Conservation (phyloP, 192 early-diverging fungal species). For the Thamnidium elegans region DNA sequence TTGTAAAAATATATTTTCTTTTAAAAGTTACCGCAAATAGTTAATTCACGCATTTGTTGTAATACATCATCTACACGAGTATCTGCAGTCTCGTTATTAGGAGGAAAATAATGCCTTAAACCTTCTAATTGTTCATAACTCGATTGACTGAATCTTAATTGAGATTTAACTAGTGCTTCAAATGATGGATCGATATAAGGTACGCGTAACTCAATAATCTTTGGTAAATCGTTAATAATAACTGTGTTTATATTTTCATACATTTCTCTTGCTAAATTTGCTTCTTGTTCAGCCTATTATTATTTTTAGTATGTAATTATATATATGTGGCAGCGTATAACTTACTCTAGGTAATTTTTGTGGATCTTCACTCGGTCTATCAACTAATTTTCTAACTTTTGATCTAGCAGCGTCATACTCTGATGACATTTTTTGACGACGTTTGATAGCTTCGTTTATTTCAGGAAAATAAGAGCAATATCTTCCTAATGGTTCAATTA, state of each 20-base stretch:
- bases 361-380: constrained; percentile 76
- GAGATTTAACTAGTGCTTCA: constrained; percentile 92
- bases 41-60: constrained; percentile 83
- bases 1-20: background rate
- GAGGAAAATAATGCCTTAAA: constrained; percentile 60
- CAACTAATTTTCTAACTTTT: constrained; percentile 77
- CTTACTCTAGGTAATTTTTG: constrained; percentile 56
- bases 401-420: constrained; percentile 83
- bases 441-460: constrained; percentile 88
- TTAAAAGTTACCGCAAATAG: constrained; percentile 77
- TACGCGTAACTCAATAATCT: constrained; percentile 83
- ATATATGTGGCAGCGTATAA: background rate
- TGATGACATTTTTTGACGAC: constrained; percentile 81
- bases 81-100: constrained; percentile 58
- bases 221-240: constrained; percentile 85
- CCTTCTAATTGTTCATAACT: constrained; percentile 73
- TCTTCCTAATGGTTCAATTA: constrained; percentile 86
- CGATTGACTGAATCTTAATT: constrained; percentile 86
- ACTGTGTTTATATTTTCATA: constrained; percentile 83
- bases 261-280: constrained; percentile 65
- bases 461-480: constrained; percentile 88
- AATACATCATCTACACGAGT: constrained; percentile 77
- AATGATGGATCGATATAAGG: constrained; percentile 94
- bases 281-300: constrained; percentile 81
- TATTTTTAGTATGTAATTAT: background rate